Evolutionary conservation across 2,329 filamentous ascomycete genomes (phyloP).

Genomic region (Gliomastix tumulicola): DNA sequence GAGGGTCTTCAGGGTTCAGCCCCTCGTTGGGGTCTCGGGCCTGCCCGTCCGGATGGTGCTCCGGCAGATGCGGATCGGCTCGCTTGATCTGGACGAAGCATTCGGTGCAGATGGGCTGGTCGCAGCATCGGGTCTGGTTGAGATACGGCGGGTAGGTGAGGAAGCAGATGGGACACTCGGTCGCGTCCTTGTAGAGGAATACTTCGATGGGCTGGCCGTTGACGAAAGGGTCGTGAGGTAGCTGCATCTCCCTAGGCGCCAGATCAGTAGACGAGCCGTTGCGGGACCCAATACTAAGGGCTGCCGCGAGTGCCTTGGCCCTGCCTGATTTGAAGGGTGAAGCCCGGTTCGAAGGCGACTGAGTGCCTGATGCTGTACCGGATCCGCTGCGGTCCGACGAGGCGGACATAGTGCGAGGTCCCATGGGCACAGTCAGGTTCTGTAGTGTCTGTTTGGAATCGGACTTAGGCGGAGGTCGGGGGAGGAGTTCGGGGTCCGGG

Average conservation of each 20-base stretch:
- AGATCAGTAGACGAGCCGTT: conserved; percentile 68
- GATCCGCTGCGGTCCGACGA: conserved; percentile 65
- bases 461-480: conserved; percentile 36
- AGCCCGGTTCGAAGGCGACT: conserved; percentile 49
- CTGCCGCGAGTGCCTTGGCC: conserved; percentile 81
- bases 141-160: conserved; percentile 91
- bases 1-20: conserved; percentile 38
- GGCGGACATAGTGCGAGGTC: conserved; percentile 67
- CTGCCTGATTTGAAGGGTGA: conserved; percentile 39
- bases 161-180: conserved; percentile 94
- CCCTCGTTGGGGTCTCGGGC: conserved; percentile 25
- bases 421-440: conserved; percentile 72
- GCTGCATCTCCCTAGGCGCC: conserved; percentile 66
- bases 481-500: conserved; percentile 59
- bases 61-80: conserved; percentile 81
- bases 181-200: conserved; percentile 83
- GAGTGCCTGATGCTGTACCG: conserved; percentile 33
- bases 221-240: conserved; percentile 78
- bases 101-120: conserved; percentile 94
- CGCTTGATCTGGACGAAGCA: conserved; percentile 99
- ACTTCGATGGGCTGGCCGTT: conserved; percentile 94
- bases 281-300: conserved; percentile 66
- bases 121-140: conserved; percentile 90
- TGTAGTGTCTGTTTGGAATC: conserved; percentile 54
- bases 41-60: conserved; percentile 55